Percentiles rank a stretch among this genome's conserved stretches.
Conservation (phyloP, 2,329 filamentous ascomycete species). For the Parasarocladium wereldwijsianum region DNA sequence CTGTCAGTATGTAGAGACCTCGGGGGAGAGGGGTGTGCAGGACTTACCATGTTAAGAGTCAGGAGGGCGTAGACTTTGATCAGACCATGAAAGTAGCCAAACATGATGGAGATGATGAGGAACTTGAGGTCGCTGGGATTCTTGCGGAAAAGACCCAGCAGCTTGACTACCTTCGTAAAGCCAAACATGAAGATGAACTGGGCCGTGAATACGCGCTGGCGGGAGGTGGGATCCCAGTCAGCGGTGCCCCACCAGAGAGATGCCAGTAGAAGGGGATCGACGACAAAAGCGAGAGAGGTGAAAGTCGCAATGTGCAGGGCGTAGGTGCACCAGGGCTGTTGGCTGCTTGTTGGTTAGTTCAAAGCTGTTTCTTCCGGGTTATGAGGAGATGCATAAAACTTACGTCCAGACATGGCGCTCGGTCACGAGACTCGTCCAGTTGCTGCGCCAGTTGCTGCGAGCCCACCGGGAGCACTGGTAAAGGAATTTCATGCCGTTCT, state of each 20-base stretch:
- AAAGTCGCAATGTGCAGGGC: constrained; percentile 86
- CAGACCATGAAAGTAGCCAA: constrained; percentile 83
- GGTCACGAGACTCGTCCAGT: constrained; percentile 75
- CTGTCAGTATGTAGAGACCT: constrained; percentile 4
- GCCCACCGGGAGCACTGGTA: constrained; percentile 93
- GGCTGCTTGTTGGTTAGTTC: constrained; percentile 34
- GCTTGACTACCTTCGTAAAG: constrained; percentile 83
- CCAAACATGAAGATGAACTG: constrained; percentile 61
- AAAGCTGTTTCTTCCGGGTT: too few relatives aligned
- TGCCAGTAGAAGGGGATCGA: constrained; percentile 60
- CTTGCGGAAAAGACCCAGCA: constrained; percentile 71
- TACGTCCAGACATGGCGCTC: constrained; percentile 80
- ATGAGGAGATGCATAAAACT: too few relatives aligned
- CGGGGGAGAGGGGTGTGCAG: not conserved
- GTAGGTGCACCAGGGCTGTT: constrained; percentile 87
- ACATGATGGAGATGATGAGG: constrained; percentile 72
- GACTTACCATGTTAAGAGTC: constrained; percentile 68
- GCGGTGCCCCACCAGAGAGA: constrained; percentile 55
- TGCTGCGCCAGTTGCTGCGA: constrained; percentile 94
- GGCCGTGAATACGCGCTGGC: constrained; percentile 40
- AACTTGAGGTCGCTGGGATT: constrained; percentile 70
- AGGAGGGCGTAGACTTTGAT: constrained; percentile 83
- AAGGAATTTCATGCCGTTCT: constrained; percentile 77
- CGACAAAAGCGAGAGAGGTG: constrained; percentile 69
- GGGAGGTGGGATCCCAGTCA: constrained; percentile 37